These are phyloP conservation scores for Nannizziopsis barbatae DNA, from an alignment of 2,329 filamentous ascomycete species.

Conservation along the genomic window DNA sequence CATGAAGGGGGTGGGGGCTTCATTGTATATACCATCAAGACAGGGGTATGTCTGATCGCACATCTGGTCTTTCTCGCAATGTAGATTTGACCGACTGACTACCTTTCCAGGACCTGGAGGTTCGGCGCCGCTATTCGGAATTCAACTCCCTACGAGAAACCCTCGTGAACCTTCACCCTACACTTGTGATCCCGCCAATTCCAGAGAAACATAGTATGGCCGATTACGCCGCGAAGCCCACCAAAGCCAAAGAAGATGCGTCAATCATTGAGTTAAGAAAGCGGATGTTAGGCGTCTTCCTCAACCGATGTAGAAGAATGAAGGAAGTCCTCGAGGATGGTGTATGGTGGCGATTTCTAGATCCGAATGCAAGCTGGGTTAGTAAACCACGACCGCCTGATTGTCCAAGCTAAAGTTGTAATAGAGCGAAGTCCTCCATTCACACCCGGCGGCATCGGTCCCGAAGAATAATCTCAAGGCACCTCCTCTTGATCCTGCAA, in stretches of 20 bases:
- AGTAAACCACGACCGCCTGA: background rate
- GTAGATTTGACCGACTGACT: constrained; percentile 7
- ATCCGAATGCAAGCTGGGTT: constrained; percentile 98
- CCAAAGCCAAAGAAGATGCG: constrained; percentile 92
- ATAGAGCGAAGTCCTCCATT: constrained; percentile 87
- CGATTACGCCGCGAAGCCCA: constrained; percentile 95
- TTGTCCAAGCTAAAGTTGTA: background rate
- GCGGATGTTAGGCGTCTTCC: constrained; percentile 89
- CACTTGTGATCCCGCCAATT: constrained; percentile 88
- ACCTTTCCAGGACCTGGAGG: constrained; percentile 70
- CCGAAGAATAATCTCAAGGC: constrained; percentile 91
- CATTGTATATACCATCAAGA: constrained; percentile 95
- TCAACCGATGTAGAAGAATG: constrained; percentile 90
- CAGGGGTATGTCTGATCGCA: constrained; percentile 57
- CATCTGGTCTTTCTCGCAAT: background rate
- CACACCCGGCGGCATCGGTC: constrained; percentile 78
- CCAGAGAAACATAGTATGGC: constrained; percentile 99
- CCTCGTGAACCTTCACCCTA: constrained; percentile 83
- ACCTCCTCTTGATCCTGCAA: constrained; percentile 89
- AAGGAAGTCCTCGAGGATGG: constrained; percentile 83
- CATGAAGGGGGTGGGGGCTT: constrained; percentile 80
- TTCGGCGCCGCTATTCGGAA: constrained; percentile 89
- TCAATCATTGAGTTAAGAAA: constrained; percentile 95
- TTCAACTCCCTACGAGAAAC: constrained; percentile 85
- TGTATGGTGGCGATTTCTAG: constrained; percentile 94